Base-by-base conservation (phyloP, 495 filamentous ascomycete species). In the Penicillium dipodomyicola region DNA sequence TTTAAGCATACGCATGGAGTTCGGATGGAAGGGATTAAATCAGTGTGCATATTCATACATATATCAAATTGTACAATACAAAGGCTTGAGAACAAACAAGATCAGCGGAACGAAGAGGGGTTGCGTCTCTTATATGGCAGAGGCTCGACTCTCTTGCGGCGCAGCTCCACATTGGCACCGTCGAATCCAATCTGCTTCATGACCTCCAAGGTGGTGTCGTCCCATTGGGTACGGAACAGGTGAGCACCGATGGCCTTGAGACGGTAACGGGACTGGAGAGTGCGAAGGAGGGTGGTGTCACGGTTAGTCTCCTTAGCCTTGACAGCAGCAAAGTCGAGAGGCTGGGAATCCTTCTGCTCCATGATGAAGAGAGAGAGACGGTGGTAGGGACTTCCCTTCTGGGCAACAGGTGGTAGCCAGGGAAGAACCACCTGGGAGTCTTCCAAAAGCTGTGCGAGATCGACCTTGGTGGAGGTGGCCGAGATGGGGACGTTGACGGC, bases 331-430 rank as follows among this genome's bases (percentile, higher is more conserved):
- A 82, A 71, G 64, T 95, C 85, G 41, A 96, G 61, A 1, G 71
- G 72, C 54, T 78, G 60, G 23, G 80, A 82, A 23, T 82, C 72
- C 40, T 81, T 76, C 74, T 99, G 94, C 73, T 92, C 80, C 32
- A 97, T 76, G 46, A 97, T 77, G 71, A 96, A 89, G 48, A 97
- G 67, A 29, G 83, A 82, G 35, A 96, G 79, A 49, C 94, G 88
- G 75, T 97, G 95, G 70, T 97, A 97, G 2, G 91, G 91, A 15
- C 84, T 80, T 46, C 94, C 94, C 76, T 91, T 95, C 67, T 97
- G 90, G 3, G 91, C 88, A 58, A 85, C 87, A 2, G 94, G 87
- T 1, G 94, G 86, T 2, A 92, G 72, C 89, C 92, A 99, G 4
- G 88, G 85, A 3, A 92, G 79, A 43, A 92, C 78, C 12, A 88